phyloP scores from a whole-genome alignment of 2,329 filamentous ascomycete genomes.

The Scytalidium sp. region DNA sequence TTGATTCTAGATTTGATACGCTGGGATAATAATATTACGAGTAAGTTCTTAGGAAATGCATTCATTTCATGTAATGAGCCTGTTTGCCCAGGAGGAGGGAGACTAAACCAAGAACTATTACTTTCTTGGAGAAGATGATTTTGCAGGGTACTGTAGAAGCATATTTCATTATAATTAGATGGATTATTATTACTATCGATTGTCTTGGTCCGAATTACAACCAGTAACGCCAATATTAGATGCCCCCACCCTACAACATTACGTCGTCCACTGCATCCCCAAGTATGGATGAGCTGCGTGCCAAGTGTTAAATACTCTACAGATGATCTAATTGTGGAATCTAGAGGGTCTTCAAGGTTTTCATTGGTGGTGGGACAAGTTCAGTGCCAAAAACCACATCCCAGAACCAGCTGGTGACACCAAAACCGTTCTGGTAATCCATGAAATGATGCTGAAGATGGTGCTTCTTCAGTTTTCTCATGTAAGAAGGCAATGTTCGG shows the following conservation, averaged over 20 bases:
- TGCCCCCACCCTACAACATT: constrained; percentile 14
- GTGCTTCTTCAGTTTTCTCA: constrained; percentile 92
- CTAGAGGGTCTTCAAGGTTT: constrained; percentile 8
- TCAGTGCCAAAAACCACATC: constrained; percentile 89
- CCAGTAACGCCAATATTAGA: constrained; percentile 8
- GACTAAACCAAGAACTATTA: too few relatives aligned
- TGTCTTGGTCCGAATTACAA: constrained; percentile 4
- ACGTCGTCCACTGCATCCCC: constrained; percentile 12
- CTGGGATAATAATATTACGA: too few relatives aligned
- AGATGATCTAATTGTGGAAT: neutral
- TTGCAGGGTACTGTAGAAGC: too few relatives aligned
- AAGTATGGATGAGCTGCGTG: neutral
- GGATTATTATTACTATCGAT: constrained; percentile 1
- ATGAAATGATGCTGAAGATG: constrained; percentile 97
- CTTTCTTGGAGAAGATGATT: neutral
- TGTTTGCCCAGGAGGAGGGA: too few relatives aligned
- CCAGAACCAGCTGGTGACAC: constrained; percentile 96
- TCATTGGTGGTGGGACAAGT: constrained; percentile 41
- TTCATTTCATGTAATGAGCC: too few relatives aligned
- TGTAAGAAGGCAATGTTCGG: constrained; percentile 85
- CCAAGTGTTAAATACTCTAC: neutral
- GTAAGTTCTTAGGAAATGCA: too few relatives aligned
- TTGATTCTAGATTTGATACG: too few relatives aligned
- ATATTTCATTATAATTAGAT: neutral
- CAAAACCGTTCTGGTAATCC: constrained; percentile 96